phyloP scores from a whole-genome alignment of 352 stramenopile genomes.

The Phytophthora boehmeriae region DNA sequence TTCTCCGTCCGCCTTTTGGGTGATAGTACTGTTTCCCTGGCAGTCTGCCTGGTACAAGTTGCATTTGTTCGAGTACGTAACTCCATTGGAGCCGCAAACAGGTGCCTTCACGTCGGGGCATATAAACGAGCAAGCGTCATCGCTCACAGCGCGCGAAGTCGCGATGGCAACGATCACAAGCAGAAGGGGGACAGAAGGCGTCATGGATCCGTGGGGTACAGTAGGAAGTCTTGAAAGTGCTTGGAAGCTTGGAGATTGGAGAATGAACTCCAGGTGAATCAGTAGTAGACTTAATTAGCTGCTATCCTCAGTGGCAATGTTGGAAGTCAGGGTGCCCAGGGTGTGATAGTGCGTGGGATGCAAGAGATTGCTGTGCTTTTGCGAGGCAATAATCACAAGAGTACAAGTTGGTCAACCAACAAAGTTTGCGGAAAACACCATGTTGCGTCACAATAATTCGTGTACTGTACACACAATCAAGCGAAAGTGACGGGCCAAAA shows the following conservation, averaged over 20 bases:
- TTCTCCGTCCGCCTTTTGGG: conserved; percentile 15
- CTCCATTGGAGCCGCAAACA: conserved; percentile 38
- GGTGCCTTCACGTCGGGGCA: conserved; percentile 30
- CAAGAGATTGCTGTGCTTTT: no score
- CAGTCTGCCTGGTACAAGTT: conserved; percentile 30
- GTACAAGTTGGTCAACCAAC: no score
- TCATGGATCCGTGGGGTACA: not conserved
- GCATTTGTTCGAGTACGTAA: conserved; percentile 41
- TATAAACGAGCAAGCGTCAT: not conserved
- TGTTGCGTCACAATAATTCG: no score
- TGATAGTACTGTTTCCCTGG: conserved; percentile 27
- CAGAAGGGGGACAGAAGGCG: not conserved
- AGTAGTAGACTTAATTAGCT: no score
- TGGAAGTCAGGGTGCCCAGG: no score
- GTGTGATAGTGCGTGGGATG: no score
- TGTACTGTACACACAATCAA: no score
- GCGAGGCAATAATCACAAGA: no score
- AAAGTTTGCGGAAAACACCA: no score
- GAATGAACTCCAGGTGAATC: not conserved
- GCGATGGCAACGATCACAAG: not conserved
- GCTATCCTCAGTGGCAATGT: no score
- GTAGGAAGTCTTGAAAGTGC: not conserved
- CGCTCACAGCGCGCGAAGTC: not conserved
- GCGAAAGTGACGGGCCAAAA: no score
- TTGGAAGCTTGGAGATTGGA: not conserved